phyloP scores from a whole-genome alignment of 129 eudicot species.

The Daucus carota region DH1_v3.0 NC_030389.2:39112501-39113000 shows the following conservation, averaged over 20 bases:
- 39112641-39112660: neutral
- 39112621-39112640: neutral
- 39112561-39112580: constrained; percentile 5
- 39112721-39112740: constrained; percentile 2
- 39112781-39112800: constrained; percentile 7
- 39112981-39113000: neutral
- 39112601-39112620: neutral
- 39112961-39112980: constrained; percentile 1
- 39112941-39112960: constrained; percentile 7
- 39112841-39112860: constrained; percentile 18
- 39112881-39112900: constrained; percentile 45
- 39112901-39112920: constrained; percentile 20
- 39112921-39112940: neutral
- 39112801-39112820: neutral
- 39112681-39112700: neutral
- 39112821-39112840: constrained; percentile 14
- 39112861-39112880: constrained; percentile 22
- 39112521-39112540: neutral
- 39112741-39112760: neutral
- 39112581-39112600: neutral
- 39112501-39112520: neutral
- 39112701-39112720: neutral
- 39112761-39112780: neutral
- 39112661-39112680: neutral
- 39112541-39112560: neutral